Conservation (phyloP, 495 filamentous ascomycete genomes). For the Hypoxylon cercidicola region DNA sequence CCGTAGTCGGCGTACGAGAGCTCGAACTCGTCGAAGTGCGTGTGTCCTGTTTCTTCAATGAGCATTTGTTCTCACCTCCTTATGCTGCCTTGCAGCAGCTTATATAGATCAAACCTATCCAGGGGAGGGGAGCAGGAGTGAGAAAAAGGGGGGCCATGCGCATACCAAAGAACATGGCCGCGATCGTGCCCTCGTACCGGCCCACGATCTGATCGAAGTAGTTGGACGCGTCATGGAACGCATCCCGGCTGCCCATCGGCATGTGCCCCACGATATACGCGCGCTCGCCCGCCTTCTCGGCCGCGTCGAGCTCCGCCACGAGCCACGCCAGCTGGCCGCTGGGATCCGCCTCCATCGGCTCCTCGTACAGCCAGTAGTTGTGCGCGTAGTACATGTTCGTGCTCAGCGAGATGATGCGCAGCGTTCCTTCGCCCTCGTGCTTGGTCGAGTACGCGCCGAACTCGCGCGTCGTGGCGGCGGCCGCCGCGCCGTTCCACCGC, state of each 20-base stretch:
- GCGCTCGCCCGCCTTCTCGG: slow-evolving; percentile 60
- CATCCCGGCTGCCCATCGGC: slow-evolving; percentile 57
- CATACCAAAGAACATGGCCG: slow-evolving; percentile 63
- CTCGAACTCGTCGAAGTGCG: slow-evolving; percentile 66
- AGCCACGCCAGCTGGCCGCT: slow-evolving; percentile 61
- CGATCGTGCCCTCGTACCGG: slow-evolving; percentile 63
- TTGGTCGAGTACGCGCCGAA: slow-evolving; percentile 63
- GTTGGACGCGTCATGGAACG: slow-evolving; percentile 62
- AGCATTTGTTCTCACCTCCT: background rate
- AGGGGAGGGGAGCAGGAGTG: background rate
- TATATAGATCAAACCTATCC: too few relatives aligned
- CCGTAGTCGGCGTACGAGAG: slow-evolving; percentile 62
- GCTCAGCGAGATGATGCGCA: slow-evolving; percentile 68
- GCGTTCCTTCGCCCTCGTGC: slow-evolving; percentile 52
- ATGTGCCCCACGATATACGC: slow-evolving; percentile 67
- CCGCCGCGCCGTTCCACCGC: slow-evolving; percentile 53
- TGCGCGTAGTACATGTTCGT: slow-evolving; percentile 67
- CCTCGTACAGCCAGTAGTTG: slow-evolving; percentile 64
- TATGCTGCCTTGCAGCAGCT: too few relatives aligned
- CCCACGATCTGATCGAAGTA: slow-evolving; percentile 65
- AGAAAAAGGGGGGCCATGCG: background rate
- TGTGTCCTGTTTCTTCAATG: slow-evolving; percentile 52
- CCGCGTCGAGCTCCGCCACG: slow-evolving; percentile 59
- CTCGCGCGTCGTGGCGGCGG: slow-evolving; percentile 46
- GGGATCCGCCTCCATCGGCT: slow-evolving; percentile 61